These are phyloP conservation scores for Prunus kanzakura DNA, from an alignment of 306 rosid species.

Conservation along the genomic window DNA sequence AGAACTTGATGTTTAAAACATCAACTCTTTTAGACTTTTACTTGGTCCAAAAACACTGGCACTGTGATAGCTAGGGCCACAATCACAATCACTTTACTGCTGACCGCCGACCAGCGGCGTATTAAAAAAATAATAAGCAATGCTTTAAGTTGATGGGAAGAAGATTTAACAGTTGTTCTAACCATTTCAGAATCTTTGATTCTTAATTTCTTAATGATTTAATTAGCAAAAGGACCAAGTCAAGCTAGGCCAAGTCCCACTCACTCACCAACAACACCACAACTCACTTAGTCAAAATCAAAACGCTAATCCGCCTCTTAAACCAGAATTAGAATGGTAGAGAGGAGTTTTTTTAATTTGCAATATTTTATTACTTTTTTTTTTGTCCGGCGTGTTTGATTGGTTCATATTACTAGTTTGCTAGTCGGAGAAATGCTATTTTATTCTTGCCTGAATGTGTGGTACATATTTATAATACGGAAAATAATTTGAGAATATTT, in stretches of 20 bases:
- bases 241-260: not conserved
- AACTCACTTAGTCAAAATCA: not conserved
- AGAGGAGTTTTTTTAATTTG: too few relatives aligned
- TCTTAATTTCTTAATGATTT: not conserved
- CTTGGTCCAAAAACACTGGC: not conserved
- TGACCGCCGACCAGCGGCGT: not conserved
- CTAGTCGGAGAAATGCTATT: too few relatives aligned
- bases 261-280: not conserved
- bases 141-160: not conserved
- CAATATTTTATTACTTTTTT: too few relatives aligned
- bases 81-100: not conserved
- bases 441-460: too few relatives aligned
- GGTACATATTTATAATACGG: too few relatives aligned
- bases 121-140: not conserved
- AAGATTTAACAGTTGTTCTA: constrained; percentile 15
- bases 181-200: not conserved
- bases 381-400: too few relatives aligned
- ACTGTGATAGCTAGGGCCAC: not conserved
- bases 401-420: too few relatives aligned
- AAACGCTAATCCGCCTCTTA: not conserved
- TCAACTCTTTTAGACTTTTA: not conserved
- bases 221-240: not conserved
- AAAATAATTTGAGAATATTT: too few relatives aligned
- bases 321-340: not conserved
- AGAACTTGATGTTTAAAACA: not conserved